These are phyloP conservation scores for Phytophthora melonis DNA, from an alignment of 352 stramenopile genomes.

Conservation along the genomic window DNA sequence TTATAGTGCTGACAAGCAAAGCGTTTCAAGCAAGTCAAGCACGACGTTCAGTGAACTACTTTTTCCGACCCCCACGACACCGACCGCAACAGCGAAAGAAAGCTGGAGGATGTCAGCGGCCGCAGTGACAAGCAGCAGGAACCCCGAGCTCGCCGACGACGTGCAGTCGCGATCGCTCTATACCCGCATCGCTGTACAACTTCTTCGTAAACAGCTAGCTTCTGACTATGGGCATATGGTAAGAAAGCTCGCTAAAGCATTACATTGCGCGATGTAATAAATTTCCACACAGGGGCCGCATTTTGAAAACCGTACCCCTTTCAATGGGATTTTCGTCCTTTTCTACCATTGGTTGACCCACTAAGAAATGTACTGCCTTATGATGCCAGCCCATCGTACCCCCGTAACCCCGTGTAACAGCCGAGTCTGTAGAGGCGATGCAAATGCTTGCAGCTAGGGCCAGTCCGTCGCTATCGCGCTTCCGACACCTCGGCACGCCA, in stretches of 20 bases:
- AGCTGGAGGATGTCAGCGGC: background rate
- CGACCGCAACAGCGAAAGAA: background rate
- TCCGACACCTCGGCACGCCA: constrained; percentile 11
- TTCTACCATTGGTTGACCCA: too few relatives aligned
- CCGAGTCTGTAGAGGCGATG: constrained; percentile 32
- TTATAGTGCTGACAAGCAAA: background rate
- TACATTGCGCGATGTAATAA: too few relatives aligned
- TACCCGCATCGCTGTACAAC: background rate
- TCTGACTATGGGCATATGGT: background rate
- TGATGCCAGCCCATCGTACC: too few relatives aligned
- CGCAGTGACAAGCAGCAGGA: background rate
- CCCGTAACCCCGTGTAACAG: constrained; percentile 11
- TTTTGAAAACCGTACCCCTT: too few relatives aligned
- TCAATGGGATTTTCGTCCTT: too few relatives aligned
- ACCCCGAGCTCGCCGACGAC: background rate
- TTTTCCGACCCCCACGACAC: background rate
- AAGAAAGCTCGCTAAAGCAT: background rate
- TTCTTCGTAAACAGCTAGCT: background rate
- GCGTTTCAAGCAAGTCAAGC: background rate
- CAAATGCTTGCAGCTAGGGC: constrained; percentile 30
- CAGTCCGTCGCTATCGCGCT: constrained; percentile 29
- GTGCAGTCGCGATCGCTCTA: background rate
- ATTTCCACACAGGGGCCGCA: too few relatives aligned
- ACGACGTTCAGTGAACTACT: background rate
- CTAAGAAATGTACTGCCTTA: too few relatives aligned